These are phyloP conservation scores for Wakefieldia striispora DNA, from an alignment of 768 basidiomycete species.

Conservation along the genomic window DNA sequence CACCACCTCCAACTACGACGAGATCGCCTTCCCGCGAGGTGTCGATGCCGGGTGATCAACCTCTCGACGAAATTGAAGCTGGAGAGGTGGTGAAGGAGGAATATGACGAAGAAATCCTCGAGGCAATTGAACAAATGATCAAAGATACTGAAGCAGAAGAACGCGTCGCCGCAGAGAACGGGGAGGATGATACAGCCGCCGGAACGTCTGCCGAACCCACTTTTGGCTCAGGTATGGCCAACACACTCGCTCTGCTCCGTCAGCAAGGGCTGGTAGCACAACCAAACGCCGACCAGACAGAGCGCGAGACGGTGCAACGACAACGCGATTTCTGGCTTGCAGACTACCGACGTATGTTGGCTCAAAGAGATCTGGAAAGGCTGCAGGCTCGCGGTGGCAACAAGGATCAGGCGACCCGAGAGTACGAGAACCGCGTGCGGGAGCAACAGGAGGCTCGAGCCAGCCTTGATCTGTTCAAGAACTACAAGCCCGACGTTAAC, in stretches of 20 bases:
- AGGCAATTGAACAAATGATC: conserved; percentile 71
- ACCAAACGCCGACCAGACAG: conserved; percentile 57
- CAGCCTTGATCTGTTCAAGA: conserved; percentile 77
- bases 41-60: conserved; percentile 61
- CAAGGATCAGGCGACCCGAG: conserved; percentile 91
- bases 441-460: conserved; percentile 90
- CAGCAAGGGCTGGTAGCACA: conserved; percentile 86
- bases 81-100: conserved; percentile 83
- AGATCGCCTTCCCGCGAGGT: conserved; percentile 50
- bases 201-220: conserved; percentile 79
- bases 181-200: conserved; percentile 31
- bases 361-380: conserved; percentile 78
- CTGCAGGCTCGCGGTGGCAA: conserved; percentile 73
- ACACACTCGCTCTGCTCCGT: conserved; percentile 83
- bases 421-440: conserved; percentile 89
- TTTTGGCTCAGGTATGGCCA: conserved; percentile 81
- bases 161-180: conserved; percentile 31
- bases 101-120: conserved; percentile 73
- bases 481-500: conserved; percentile 96
- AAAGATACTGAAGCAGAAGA: conserved; percentile 62
- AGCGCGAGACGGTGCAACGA: conserved; percentile 79
- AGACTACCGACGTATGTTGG: conserved; percentile 71
- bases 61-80: conserved; percentile 74
- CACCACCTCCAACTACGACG: conserved; percentile 28
- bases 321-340: conserved; percentile 91